These are phyloP conservation scores for Schizothecium vesticola DNA, from an alignment of 495 filamentous ascomycete species.

Conservation along the genomic window DNA sequence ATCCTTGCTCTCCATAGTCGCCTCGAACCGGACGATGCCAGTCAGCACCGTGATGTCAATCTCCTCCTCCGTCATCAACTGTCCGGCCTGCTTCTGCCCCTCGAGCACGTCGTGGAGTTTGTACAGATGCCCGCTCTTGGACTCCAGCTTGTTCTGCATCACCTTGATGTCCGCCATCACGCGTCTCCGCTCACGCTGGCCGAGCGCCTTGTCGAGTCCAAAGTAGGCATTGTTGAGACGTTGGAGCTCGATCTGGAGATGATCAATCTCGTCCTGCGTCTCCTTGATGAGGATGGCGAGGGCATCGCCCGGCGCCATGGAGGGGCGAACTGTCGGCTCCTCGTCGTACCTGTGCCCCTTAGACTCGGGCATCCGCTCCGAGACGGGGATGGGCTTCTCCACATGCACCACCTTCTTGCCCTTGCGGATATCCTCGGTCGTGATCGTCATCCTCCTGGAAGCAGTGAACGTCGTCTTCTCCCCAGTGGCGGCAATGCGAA, in stretches of 20 bases:
- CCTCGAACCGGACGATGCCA: slow-evolving; percentile 18
- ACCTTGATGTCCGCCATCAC: slow-evolving; percentile 60
- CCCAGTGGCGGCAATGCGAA: slow-evolving; percentile 48
- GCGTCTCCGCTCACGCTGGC: slow-evolving; percentile 57
- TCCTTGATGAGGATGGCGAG: slow-evolving; percentile 75
- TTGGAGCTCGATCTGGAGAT: slow-evolving; percentile 65
- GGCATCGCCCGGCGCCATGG: slow-evolving; percentile 66
- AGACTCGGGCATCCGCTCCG: slow-evolving; percentile 48
- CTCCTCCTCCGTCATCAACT: slow-evolving; percentile 59
- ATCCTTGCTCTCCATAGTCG: slow-evolving; percentile 20
- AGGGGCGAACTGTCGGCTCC: slow-evolving; percentile 71
- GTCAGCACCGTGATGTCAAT: slow-evolving; percentile 59
- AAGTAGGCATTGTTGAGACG: slow-evolving; percentile 57
- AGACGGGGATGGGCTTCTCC: slow-evolving; percentile 65
- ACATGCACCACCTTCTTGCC: slow-evolving; percentile 55
- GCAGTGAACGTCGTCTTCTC: slow-evolving; percentile 16
- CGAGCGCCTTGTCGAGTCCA: slow-evolving; percentile 62
- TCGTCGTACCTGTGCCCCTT: slow-evolving; percentile 47
- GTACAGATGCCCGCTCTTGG: slow-evolving; percentile 85
- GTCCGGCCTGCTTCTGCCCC: slow-evolving; percentile 62
- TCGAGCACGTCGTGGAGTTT: slow-evolving; percentile 85
- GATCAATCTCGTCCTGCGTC: slow-evolving; percentile 75
- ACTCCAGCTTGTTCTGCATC: slow-evolving; percentile 60
- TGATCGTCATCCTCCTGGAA: slow-evolving; percentile 17
- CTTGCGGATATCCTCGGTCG: slow-evolving; percentile 22